Conservation (phyloP, 441 rosid genomes). For the Populus hybrid region DNA sequence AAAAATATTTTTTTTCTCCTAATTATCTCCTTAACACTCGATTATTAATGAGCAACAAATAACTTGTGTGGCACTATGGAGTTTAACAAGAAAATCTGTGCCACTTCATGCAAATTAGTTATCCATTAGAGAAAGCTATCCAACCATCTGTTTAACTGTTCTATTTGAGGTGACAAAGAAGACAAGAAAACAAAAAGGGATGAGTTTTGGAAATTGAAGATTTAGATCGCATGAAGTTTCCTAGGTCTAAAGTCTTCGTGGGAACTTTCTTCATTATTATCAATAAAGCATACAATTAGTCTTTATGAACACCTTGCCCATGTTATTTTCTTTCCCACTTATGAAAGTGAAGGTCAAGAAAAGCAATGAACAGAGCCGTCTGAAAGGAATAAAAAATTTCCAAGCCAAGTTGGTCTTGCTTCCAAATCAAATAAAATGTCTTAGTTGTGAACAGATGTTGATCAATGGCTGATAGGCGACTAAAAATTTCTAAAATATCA, state of each 20-base stretch:
- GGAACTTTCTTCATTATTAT: no score
- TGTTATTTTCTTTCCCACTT: neutral
- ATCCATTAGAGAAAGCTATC: neutral
- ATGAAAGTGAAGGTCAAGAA: neutral
- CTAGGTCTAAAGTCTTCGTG: neutral
- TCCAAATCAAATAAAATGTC: neutral
- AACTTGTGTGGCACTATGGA: no score
- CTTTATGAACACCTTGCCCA: no score
- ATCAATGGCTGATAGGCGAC: neutral
- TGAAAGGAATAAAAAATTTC: neutral
- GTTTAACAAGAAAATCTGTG: no score
- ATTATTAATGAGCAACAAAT: no score
- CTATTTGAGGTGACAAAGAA: neutral
- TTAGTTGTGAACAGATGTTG: neutral
- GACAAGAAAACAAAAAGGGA: neutral
- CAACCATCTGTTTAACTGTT: neutral
- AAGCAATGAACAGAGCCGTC: neutral
- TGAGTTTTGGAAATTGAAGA: neutral
- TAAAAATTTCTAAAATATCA: no score
- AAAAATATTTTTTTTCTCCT: no score
- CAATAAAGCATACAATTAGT: no score
- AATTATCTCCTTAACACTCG: no score
- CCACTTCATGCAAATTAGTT: neutral
- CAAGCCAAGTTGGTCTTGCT: neutral
- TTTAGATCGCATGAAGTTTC: neutral